A percentile compares a stretch with the other conserved stretches of the same genome.
phyloP scores from a whole-genome alignment of 139 green algal genomes.

The Closterium sp. region DNA sequence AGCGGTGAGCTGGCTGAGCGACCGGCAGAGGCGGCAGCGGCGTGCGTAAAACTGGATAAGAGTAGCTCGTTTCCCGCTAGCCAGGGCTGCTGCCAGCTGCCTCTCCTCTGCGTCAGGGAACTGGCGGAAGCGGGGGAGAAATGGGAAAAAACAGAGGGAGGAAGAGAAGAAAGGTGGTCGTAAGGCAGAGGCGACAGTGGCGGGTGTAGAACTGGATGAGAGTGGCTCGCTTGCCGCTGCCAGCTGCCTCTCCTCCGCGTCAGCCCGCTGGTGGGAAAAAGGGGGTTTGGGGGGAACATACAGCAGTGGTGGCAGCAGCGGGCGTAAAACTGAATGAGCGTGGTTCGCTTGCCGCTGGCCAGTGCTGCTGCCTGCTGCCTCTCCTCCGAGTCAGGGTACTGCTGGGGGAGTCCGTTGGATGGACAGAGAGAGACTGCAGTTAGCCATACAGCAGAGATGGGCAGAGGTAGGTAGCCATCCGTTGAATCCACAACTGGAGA shows the following conservation, averaged over 20 bases:
- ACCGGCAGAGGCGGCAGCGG: slow-evolving; percentile 34
- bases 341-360: slow-evolving; percentile 20
- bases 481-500: too few relatives aligned
- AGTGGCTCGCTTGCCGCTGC: neutral
- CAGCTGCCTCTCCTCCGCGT: too few relatives aligned
- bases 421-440: too few relatives aligned
- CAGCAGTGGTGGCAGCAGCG: neutral
- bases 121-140: too few relatives aligned
- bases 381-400: slow-evolving; percentile 15
- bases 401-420: too few relatives aligned
- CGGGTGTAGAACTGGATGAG: neutral
- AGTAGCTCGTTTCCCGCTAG: neutral
- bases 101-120: slow-evolving; percentile 17
- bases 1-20: neutral
- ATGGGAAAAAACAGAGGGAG: too few relatives aligned
- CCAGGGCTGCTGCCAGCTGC: slow-evolving; percentile 9
- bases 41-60: too few relatives aligned
- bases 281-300: too few relatives aligned
- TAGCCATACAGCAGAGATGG: slow-evolving; percentile 24
- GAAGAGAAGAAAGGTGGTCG: neutral
- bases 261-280: too few relatives aligned
- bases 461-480: too few relatives aligned
- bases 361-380: slow-evolving; percentile 18
- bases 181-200: slow-evolving; percentile 15
- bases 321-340: slow-evolving; percentile 44